Percentiles rank a stretch among this genome's conserved stretches.
These are phyloP conservation scores for Aspergillus luchuensis DNA, from an alignment of 2,329 filamentous ascomycete genomes.

Conservation along the genomic window DNA sequence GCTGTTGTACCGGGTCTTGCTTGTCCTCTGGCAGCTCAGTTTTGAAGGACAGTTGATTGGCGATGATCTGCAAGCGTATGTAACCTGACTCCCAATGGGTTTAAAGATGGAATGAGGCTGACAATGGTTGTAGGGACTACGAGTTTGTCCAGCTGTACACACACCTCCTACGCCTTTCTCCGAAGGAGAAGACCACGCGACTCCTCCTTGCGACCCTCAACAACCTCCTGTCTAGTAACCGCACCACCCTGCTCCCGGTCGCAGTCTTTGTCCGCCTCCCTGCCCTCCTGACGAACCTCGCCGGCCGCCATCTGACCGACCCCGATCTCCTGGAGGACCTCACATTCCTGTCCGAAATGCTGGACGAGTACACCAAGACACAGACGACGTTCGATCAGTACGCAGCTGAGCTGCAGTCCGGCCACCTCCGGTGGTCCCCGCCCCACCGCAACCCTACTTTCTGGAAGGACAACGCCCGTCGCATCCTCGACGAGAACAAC, in stretches of 20 bases:
- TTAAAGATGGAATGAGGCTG: conserved; percentile 9
- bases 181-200: conserved; percentile 96
- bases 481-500: conserved; percentile 80
- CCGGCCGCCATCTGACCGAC: conserved; percentile 54
- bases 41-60: conserved; percentile 76
- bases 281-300: conserved; percentile 59
- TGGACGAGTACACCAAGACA: conserved; percentile 79
- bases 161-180: conserved; percentile 86
- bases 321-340: conserved; percentile 54
- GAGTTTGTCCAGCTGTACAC: conserved; percentile 90
- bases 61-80: conserved; percentile 69
- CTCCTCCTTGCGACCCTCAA: conserved; percentile 85
- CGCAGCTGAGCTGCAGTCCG: conserved; percentile 79
- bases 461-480: conserved; percentile 88
- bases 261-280: conserved; percentile 85
- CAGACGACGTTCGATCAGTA: conserved; percentile 70
- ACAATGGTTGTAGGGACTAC: conserved; percentile 67
- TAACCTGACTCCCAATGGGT: background rate
- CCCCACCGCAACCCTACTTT: conserved; percentile 84
- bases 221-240: conserved; percentile 79
- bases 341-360: conserved; percentile 59
- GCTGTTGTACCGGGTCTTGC: conserved; percentile 87
- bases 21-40: conserved; percentile 95
- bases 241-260: conserved; percentile 69
- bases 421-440: conserved; percentile 89